A percentile compares a stretch with the other conserved stretches of the same genome.
These are phyloP conservation scores for Aspergillus egyptiacus DNA, from an alignment of 495 filamentous ascomycete species.

Conservation along the genomic window DNA sequence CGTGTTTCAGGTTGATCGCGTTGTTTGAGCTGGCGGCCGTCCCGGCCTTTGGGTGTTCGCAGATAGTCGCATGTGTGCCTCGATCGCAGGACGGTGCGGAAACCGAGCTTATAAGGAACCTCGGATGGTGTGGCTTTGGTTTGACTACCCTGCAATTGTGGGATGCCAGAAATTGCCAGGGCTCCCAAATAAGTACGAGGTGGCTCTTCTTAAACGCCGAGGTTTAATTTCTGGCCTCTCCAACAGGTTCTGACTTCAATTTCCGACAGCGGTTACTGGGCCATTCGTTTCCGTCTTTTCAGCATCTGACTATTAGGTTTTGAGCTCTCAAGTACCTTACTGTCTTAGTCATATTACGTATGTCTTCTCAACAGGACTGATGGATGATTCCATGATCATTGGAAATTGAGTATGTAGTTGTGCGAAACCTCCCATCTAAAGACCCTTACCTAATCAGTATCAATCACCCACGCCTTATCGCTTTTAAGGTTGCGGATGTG, in stretches of 20 bases:
- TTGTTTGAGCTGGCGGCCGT: constrained; percentile 77
- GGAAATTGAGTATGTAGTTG: no score
- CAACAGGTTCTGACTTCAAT: neutral
- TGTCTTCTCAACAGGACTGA: no score
- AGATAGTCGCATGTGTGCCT: constrained; percentile 75
- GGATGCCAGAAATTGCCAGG: constrained; percentile 44
- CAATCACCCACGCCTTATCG: no score
- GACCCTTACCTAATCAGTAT: no score
- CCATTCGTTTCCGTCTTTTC: no score
- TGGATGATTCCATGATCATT: no score
- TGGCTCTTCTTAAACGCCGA: constrained; percentile 90
- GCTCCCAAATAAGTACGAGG: constrained; percentile 52
- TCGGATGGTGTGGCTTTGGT: constrained; percentile 91
- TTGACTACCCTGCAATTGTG: constrained; percentile 71
- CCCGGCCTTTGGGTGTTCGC: constrained; percentile 63
- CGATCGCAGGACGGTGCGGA: constrained; percentile 53
- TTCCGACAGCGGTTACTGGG: no score
- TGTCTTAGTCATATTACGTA: no score
- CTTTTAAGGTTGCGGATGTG: neutral
- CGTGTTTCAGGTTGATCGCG: constrained; percentile 63
- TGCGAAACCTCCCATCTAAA: no score
- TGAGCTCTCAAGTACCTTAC: no score
- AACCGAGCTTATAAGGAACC: constrained; percentile 63
- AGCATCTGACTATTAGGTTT: no score
- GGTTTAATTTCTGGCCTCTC: constrained; percentile 38